phyloP scores from a whole-genome alignment of 768 basidiomycete genomes.

The Rhodotorula paludigena region DNA sequence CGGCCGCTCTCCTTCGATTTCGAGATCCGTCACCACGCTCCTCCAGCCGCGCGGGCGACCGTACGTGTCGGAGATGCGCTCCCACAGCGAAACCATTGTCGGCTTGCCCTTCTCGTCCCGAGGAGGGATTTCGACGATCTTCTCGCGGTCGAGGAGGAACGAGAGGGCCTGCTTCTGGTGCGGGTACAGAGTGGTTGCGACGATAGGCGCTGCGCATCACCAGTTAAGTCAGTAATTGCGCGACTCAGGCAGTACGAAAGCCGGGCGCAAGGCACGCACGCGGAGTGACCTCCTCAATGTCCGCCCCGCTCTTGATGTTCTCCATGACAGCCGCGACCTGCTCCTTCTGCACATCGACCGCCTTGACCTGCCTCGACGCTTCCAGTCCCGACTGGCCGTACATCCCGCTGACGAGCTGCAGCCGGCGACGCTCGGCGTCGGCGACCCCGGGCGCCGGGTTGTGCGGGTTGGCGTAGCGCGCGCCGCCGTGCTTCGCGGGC shows the following conservation, averaged over 20 bases:
- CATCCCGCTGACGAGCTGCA: slow-evolving; percentile 48
- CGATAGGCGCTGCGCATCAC: slow-evolving; percentile 53
- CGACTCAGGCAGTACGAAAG: slow-evolving; percentile 32
- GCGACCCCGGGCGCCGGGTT: slow-evolving; percentile 45
- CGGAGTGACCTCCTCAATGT: slow-evolving; percentile 77
- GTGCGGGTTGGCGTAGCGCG: slow-evolving; percentile 77
- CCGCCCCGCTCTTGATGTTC: slow-evolving; percentile 77
- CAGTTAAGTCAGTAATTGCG: slow-evolving; percentile 17
- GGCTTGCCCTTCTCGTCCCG: slow-evolving; percentile 34
- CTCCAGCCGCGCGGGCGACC: slow-evolving; percentile 57
- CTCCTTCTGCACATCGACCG: slow-evolving; percentile 33
- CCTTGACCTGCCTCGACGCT: slow-evolving; percentile 52
- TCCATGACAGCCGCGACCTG: slow-evolving; percentile 93
- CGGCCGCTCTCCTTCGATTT: slow-evolving; percentile 48
- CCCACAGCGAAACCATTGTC: slow-evolving; percentile 50
- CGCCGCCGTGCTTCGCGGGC: slow-evolving; percentile 53
- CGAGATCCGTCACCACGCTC: slow-evolving; percentile 77
- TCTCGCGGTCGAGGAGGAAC: slow-evolving; percentile 82
- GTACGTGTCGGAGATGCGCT: slow-evolving; percentile 48
- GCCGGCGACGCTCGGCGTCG: slow-evolving; percentile 42
- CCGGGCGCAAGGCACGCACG: slow-evolving; percentile 59
- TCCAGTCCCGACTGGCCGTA: slow-evolving; percentile 48
- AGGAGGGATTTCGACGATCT: slow-evolving; percentile 24
- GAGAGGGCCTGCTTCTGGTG: slow-evolving; percentile 98
- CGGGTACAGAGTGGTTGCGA: slow-evolving; percentile 84